These are phyloP conservation scores for Cutaneotrichosporon spelunceum DNA, from an alignment of 1,284 basidiomycete genomes.

Conservation along the genomic window DNA sequence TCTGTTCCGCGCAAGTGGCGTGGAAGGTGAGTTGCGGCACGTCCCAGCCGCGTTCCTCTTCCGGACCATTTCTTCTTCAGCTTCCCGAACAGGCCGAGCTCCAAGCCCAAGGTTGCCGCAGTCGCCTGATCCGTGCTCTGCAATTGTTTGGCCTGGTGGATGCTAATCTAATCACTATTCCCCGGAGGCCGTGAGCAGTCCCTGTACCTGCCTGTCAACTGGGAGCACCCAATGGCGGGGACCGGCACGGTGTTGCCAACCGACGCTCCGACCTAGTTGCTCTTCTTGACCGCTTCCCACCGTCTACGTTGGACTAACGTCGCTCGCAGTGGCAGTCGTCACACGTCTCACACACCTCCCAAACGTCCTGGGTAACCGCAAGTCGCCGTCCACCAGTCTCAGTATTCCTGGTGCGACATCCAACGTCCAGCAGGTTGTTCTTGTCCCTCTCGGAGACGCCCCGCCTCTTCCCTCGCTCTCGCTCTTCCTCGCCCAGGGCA, in stretches of 20 bases:
- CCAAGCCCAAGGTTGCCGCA: background rate
- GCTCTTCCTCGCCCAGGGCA: constrained; percentile 43
- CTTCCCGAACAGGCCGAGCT: background rate
- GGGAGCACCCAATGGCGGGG: background rate
- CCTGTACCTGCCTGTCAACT: no score
- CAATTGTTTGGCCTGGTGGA: background rate
- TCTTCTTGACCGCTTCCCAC: background rate
- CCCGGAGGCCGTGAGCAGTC: background rate
- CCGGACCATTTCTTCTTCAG: background rate
- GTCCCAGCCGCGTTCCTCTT: background rate
- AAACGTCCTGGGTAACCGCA: constrained; percentile 23
- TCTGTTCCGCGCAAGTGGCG: constrained; percentile 38
- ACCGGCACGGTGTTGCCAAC: background rate
- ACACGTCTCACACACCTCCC: constrained; percentile 40
- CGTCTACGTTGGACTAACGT: background rate
- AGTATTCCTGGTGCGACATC: constrained; percentile 10
- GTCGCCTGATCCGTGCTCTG: background rate
- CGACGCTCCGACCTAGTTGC: background rate
- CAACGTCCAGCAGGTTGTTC: constrained; percentile 36
- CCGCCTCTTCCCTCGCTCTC: constrained; percentile 48
- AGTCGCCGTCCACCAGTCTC: constrained; percentile 9
- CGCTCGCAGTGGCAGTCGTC: constrained; percentile 38
- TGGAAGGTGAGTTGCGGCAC: constrained; percentile 44
- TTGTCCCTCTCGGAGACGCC: constrained; percentile 47
- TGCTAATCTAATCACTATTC: background rate